Percentiles rank a stretch among this genome's conserved stretches.
Conservation (phyloP, 2,329 filamentous ascomycete species). For the Rutstroemia sp. region DNA sequence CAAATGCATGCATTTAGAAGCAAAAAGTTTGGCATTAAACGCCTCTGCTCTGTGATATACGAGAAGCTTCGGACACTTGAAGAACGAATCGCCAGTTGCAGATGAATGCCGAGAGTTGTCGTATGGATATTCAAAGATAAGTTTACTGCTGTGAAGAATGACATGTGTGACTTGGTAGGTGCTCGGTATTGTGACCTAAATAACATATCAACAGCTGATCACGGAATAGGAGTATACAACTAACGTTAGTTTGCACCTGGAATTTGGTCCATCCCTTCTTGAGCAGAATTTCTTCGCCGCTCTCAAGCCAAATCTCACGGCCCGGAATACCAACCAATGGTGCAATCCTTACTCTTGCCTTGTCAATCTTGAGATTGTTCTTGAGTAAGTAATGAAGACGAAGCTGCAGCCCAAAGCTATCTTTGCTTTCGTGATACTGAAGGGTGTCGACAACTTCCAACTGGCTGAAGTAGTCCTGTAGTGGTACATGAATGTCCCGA, state of each 20-base stretch:
- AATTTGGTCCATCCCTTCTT: slow-evolving; percentile 40
- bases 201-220: slow-evolving; percentile 24
- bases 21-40: slow-evolving; percentile 59
- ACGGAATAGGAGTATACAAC: slow-evolving; percentile 13
- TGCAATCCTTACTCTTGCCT: slow-evolving; percentile 56
- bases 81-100: slow-evolving; percentile 33
- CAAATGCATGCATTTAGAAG: slow-evolving; percentile 67
- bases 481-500: slow-evolving; percentile 57
- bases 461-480: slow-evolving; percentile 67
- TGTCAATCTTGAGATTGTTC: slow-evolving; percentile 60
- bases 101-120: slow-evolving; percentile 32
- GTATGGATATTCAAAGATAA: slow-evolving; percentile 59
- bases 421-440: slow-evolving; percentile 59
- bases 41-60: slow-evolving; percentile 65
- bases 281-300: slow-evolving; percentile 33
- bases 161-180: slow-evolving; percentile 70
- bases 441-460: slow-evolving; percentile 62
- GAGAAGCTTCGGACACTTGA: slow-evolving; percentile 56
- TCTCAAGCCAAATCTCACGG: slow-evolving; percentile 61
- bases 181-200: slow-evolving; percentile 58
- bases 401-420: slow-evolving; percentile 67
- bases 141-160: slow-evolving; percentile 53
- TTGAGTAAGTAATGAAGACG: slow-evolving; percentile 64
- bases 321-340: slow-evolving; percentile 45
- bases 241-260: slow-evolving; percentile 38